Evolutionary conservation across 345 rosid species (phyloP).

Genomic region (Euphorbia pulcherrima): DNA sequence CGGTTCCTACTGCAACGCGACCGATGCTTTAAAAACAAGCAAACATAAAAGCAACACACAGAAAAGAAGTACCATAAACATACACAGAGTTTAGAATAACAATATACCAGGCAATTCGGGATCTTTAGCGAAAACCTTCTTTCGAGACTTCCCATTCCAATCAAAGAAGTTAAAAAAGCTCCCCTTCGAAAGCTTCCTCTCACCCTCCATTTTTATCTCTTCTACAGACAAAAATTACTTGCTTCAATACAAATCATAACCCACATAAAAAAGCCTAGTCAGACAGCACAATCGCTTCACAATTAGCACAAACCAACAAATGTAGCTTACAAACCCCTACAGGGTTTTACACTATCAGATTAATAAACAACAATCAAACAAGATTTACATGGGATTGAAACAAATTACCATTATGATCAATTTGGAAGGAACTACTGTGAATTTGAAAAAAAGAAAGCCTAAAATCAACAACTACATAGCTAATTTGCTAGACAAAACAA

Average conservation of each 20-base stretch:
- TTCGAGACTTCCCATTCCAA: conserved; percentile 83
- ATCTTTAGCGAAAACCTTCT: conserved; percentile 57
- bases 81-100: not conserved
- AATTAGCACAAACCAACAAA: not conserved
- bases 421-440: not conserved
- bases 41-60: not conserved
- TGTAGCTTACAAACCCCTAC: not conserved
- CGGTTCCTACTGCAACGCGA: conserved; percentile 35
- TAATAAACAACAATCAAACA: conserved; percentile 1
- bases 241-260: conserved; percentile 6
- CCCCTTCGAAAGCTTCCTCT: conserved; percentile 65
- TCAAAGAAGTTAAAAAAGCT: conserved; percentile 67
- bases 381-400: not conserved
- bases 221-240: conserved; percentile 30
- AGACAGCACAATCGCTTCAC: not conserved
- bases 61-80: not conserved
- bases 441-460: conserved; percentile 7
- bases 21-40: not conserved
- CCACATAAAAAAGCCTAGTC: not conserved
- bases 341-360: conserved; percentile 1
- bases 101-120: conserved; percentile 42
- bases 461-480: conserved; percentile 24
- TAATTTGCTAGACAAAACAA: conserved; percentile 19
- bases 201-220: conserved; percentile 55
- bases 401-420: not conserved